phyloP scores from a whole-genome alignment of 768 basidiomycete species.

The Albatrellus ellisii region DNA sequence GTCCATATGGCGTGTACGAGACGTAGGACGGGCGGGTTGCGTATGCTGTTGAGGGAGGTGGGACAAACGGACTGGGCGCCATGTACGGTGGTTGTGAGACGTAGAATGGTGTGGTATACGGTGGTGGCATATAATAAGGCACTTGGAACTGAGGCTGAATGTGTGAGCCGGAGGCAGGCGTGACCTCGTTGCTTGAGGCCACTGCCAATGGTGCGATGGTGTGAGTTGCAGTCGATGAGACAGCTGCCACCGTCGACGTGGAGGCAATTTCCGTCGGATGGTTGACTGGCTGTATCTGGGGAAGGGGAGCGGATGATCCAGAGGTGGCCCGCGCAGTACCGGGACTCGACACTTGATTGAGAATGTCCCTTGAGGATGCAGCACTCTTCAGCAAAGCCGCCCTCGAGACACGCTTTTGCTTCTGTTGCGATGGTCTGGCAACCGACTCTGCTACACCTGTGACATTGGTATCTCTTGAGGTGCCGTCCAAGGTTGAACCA shows the following conservation, averaged over 20 bases:
- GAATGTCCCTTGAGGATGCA: too few relatives aligned
- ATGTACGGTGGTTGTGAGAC: conserved; percentile 13
- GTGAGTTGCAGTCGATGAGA: not conserved
- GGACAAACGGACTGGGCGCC: conserved; percentile 15
- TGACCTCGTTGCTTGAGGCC: not conserved
- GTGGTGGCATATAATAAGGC: conserved; percentile 27
- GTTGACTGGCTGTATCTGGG: not conserved
- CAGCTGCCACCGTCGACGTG: not conserved
- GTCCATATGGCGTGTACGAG: conserved; percentile 7
- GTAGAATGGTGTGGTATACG: conserved; percentile 21
- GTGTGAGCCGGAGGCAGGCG: conserved; percentile 5
- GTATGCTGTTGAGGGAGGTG: conserved; percentile 12
- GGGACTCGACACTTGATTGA: too few relatives aligned
- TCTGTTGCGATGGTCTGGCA: too few relatives aligned
- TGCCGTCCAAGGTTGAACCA: too few relatives aligned
- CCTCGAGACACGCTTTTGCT: too few relatives aligned
- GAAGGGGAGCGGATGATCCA: not conserved
- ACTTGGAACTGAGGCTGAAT: conserved; percentile 13
- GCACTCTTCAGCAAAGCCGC: too few relatives aligned
- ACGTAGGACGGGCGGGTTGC: conserved; percentile 12
- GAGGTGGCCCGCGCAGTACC: not conserved
- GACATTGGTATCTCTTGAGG: too few relatives aligned
- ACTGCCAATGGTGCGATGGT: not conserved
- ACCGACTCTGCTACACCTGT: too few relatives aligned
- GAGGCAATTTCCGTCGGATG: not conserved